phyloP scores from a whole-genome alignment of 2,329 filamentous ascomycete species.

The Colletotrichum siamense region DNA sequence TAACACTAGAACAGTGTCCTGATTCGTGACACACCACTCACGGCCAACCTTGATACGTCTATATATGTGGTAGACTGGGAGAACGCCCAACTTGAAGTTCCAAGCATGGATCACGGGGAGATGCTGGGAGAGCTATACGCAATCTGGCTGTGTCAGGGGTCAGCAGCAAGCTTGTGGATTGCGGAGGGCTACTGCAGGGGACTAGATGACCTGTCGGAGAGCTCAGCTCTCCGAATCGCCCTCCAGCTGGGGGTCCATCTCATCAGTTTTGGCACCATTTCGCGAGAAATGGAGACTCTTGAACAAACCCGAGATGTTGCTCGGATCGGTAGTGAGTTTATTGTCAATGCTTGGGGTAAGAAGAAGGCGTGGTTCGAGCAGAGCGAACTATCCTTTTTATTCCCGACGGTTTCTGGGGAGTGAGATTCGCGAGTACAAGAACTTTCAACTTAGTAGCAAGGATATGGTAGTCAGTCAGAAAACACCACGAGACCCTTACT shows the following conservation, averaged over 20 bases:
- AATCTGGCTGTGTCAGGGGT: neutral
- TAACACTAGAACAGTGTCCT: neutral
- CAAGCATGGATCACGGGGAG: neutral
- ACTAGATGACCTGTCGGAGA: neutral
- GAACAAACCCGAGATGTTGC: neutral
- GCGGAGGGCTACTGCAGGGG: neutral
- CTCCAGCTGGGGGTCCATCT: neutral
- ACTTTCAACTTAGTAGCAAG: neutral
- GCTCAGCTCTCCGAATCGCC: neutral
- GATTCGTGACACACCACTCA: neutral
- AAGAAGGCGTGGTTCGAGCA: neutral
- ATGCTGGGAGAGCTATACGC: neutral
- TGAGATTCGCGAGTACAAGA: neutral
- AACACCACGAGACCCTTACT: no score
- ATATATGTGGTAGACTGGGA: neutral
- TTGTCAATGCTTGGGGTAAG: neutral
- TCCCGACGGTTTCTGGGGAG: neutral
- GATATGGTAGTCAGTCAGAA: no score
- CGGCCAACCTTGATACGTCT: neutral
- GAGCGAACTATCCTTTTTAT: neutral
- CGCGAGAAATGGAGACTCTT: neutral
- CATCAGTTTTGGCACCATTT: neutral
- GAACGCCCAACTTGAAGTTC: neutral
- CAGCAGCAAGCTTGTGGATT: neutral
- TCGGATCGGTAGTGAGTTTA: neutral